Base-by-base conservation (phyloP, 225 moss, liverwort and hornwort species). In the Marchantia polymorpha region DNA sequence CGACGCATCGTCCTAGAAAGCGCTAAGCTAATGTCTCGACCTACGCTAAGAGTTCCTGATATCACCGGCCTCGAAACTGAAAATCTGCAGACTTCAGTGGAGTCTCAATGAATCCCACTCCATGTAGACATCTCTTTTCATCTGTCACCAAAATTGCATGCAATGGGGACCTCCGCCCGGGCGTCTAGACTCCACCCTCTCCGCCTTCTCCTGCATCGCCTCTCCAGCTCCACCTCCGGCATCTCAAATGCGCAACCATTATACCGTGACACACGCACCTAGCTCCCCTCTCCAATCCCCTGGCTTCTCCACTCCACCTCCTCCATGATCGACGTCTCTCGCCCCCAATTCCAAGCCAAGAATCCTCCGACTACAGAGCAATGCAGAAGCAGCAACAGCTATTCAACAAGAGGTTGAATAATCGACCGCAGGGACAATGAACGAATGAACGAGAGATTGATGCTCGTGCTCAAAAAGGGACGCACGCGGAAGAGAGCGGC, bases 1-100 rank as follows among this genome's bases (percentile, higher is more conserved):
- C 89, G 89, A 54, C 89, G 87, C 89, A 89, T 89, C 58, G 73
- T 66, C 66, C 66, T 66, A 26, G 39, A 39, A 39, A 39, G 39
- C 39, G 13, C 29, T 66, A 66, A 66, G 4, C 25, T 26, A 66
- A 66, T 66, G 10, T 29, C 29, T 30, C 66, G 4, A 6, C n/a
- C 19, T 60, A 17, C 0, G 19, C 7, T 22, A 7, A 22, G 16
- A 2, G 2, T 39, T 17, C 27, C 27, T 27, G 30, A n/a, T n/a
- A n/a, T n/a, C 66, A 27, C 66, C 27, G 0, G 7, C 22, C 29
- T 66, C n/a, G 66, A 30, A 7, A 23, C 25, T 10, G 10, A 23
- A 29, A 23, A 17, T 60, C 11, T 22, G 20, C 14, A 60, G 7
- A 60, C 5, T 39, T 39, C 20, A 7, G 17, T 19, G 3, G 60